These are phyloP conservation scores for Rubroshorea leprosula DNA, from an alignment of 345 rosid genomes.

Conservation along the genomic window DNA sequence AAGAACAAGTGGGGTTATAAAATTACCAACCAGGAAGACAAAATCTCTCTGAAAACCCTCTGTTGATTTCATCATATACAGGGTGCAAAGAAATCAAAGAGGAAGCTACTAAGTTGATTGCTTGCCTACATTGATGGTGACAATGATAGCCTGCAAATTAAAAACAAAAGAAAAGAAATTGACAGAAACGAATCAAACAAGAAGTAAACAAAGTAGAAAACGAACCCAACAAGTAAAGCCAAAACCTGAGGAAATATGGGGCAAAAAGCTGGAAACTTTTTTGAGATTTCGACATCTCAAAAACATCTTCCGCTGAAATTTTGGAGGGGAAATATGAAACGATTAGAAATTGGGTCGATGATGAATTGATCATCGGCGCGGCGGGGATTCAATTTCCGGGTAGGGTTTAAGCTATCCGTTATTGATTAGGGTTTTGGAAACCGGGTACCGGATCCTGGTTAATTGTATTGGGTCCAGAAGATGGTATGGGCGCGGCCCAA, in stretches of 20 bases:
- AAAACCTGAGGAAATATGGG: constrained; percentile 44
- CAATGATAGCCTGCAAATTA: constrained; percentile 26
- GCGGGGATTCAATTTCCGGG: constrained; percentile 7
- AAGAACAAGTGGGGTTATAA: background rate
- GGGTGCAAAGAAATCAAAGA: constrained; percentile 20
- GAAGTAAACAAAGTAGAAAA: background rate
- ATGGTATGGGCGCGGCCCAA: too few species aligned
- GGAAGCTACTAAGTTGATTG: constrained; percentile 16
- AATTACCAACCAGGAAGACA: constrained; percentile 33
- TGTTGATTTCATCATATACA: constrained; percentile 6
- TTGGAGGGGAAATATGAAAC: background rate
- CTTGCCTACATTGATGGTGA: constrained; percentile 13
- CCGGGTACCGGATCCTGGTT: too few species aligned
- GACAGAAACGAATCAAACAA: background rate
- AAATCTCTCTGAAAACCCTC: constrained; percentile 15
- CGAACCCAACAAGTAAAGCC: background rate
- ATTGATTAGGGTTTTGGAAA: too few species aligned
- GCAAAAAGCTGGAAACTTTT: constrained; percentile 33
- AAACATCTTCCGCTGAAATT: constrained; percentile 29
- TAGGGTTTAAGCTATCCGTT: constrained; percentile 25
- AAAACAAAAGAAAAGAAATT: background rate
- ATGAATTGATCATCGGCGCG: background rate
- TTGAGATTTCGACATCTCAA: constrained; percentile 28
- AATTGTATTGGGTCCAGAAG: too few species aligned
- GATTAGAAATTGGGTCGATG: constrained; percentile 20